A percentile compares a stretch with the other conserved stretches of the same genome.
Conservation (phyloP, 495 filamentous ascomycete genomes). For the Amphirosellinia nigrospora region DNA sequence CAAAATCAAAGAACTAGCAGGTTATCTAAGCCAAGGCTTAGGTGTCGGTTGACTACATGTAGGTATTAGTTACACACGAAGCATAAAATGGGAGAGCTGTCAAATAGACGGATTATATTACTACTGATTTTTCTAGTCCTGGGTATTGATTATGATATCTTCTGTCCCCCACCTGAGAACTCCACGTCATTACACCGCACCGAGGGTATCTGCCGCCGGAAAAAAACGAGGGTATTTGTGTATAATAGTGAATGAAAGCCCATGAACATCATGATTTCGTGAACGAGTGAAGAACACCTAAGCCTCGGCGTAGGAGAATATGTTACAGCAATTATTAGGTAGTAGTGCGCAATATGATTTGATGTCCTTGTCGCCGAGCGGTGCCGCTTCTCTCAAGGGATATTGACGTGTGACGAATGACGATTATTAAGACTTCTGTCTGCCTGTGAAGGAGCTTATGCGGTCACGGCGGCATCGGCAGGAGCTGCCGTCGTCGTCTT, state of each 20-base stretch:
- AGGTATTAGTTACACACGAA: neutral
- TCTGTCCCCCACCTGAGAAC: constrained; percentile 5
- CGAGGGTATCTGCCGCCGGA: constrained; percentile 13
- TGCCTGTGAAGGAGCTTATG: constrained; percentile 22
- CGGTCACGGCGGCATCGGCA: constrained; percentile 34
- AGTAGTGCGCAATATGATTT: neutral
- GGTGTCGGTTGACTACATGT: neutral
- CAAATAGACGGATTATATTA: constrained; percentile 8
- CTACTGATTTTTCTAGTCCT: neutral
- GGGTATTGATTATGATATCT: neutral
- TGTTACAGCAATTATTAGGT: neutral
- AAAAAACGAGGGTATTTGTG: constrained; percentile 22
- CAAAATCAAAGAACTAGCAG: neutral
- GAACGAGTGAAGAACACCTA: constrained; percentile 10
- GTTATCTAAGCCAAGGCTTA: neutral
- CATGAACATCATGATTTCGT: neutral
- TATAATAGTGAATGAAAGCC: neutral
- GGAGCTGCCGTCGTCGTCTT: constrained; percentile 43
- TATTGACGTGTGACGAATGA: neutral
- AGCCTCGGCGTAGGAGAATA: neutral
- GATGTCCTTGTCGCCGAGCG: neutral
- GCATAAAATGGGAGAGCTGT: neutral
- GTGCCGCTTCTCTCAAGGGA: neutral
- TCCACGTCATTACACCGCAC: constrained; percentile 10
- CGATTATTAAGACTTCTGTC: neutral